Evolutionary conservation across 106 monocot species (phyloP).

Genomic region (Gastrodia elata): DNA sequence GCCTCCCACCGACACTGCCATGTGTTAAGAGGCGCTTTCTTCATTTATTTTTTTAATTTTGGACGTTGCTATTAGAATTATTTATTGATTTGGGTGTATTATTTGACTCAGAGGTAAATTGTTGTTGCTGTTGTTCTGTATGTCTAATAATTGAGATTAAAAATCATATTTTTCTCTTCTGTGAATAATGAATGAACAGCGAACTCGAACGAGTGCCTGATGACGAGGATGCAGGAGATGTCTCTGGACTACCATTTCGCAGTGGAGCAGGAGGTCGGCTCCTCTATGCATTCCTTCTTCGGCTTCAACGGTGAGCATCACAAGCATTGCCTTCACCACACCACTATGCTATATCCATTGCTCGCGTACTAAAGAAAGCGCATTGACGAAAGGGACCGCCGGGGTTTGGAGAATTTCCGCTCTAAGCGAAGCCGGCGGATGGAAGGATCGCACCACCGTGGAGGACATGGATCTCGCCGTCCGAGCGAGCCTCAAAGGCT

Average conservation of each 20-base stretch:
- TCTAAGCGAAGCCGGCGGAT: slow-evolving; percentile 38
- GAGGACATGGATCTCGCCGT: slow-evolving; percentile 52
- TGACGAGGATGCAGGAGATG: slow-evolving; percentile 43
- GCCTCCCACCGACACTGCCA: slow-evolving; percentile 5
- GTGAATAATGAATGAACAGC: slow-evolving; percentile 8
- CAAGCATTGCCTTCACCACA: neutral
- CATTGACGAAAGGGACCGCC: slow-evolving; percentile 47
- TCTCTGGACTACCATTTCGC: slow-evolving; percentile 27
- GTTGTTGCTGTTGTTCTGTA: neutral
- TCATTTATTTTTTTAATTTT: neutral
- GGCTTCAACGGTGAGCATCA: slow-evolving; percentile 25
- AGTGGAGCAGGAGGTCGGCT: slow-evolving; percentile 27
- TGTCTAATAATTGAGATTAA: neutral
- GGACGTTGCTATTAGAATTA: neutral
- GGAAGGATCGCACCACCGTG: slow-evolving; percentile 39
- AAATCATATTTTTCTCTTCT: neutral
- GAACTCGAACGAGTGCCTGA: slow-evolving; percentile 26
- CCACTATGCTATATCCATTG: neutral
- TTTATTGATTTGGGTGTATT: neutral
- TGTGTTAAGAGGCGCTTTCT: neutral
- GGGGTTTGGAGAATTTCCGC: slow-evolving; percentile 35
- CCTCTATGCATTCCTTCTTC: slow-evolving; percentile 24
- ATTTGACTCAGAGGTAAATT: neutral
- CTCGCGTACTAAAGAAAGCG: neutral
- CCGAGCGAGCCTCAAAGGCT: slow-evolving; percentile 36